These are phyloP conservation scores for Gentiana macrophylla DNA, from an alignment of 257 asterid species.

Conservation along the genomic window DNA sequence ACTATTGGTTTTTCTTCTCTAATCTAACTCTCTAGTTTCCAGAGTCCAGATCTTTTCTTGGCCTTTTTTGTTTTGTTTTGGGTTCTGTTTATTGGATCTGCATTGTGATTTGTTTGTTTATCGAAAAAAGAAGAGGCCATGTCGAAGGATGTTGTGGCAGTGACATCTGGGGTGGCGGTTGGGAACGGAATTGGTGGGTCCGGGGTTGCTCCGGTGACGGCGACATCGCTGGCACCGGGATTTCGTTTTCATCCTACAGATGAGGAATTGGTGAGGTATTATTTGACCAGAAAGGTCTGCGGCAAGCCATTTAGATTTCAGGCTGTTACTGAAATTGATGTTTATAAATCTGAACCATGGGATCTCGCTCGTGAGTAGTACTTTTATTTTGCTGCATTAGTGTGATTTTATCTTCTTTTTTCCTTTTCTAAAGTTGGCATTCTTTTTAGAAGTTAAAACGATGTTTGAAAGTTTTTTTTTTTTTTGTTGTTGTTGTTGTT, in stretches of 20 bases:
- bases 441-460: too few species aligned
- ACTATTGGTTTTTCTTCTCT: background rate
- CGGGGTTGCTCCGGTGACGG: conserved; percentile 24
- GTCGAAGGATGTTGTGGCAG: conserved; percentile 38
- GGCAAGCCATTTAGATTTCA: conserved; percentile 73
- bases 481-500: background rate
- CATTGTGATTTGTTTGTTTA: too few species aligned
- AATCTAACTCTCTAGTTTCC: background rate
- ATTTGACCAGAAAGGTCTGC: conserved; percentile 77
- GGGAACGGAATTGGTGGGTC: conserved; percentile 10
- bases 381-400: background rate
- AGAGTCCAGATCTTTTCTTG: conserved; percentile 2
- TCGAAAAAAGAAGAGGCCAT: conserved; percentile 12
- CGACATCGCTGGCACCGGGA: conserved; percentile 88
- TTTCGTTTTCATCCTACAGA: conserved; percentile 96
- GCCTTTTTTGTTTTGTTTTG: background rate
- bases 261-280: conserved; percentile 84
- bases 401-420: background rate
- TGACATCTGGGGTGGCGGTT: conserved; percentile 12
- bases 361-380: conserved; percentile 55
- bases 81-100: background rate
- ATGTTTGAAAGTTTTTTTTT: background rate
- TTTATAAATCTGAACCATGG: conserved; percentile 98
- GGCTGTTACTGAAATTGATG: conserved; percentile 88
- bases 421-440: background rate